These are phyloP conservation scores for Candida anutae DNA, from an alignment of 1,139 yeast species.

Conservation along the genomic window DNA sequence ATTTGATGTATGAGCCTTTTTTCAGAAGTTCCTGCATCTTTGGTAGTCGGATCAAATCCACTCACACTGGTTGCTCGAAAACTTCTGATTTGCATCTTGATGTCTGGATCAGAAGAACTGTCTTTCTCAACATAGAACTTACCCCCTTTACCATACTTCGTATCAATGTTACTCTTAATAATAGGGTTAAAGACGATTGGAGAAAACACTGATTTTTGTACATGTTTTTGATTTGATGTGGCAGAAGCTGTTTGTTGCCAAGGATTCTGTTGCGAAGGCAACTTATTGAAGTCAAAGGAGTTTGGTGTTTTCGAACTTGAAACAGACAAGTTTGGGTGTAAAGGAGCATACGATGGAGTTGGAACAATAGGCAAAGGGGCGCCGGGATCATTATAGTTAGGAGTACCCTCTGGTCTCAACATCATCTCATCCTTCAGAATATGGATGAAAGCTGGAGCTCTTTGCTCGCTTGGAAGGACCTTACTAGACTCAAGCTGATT, in stretches of 20 bases:
- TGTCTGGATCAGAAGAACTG: conserved; percentile 16
- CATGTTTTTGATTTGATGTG: conserved; percentile 1
- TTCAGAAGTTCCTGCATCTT: conserved; percentile 2
- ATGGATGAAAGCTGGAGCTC: conserved; percentile 33
- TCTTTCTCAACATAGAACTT: conserved; percentile 58
- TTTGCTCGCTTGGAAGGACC: conserved; percentile 1
- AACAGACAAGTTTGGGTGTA: neutral
- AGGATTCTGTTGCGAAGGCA: neutral
- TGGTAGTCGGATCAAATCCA: conserved; percentile 16
- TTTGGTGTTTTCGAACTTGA: neutral
- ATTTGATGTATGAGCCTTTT: neutral
- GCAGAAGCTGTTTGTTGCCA: neutral
- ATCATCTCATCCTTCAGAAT: conserved; percentile 53
- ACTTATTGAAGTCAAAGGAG: conserved; percentile 1
- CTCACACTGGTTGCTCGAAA: conserved; percentile 37
- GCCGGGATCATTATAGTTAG: conserved; percentile 71
- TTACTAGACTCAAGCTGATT: neutral
- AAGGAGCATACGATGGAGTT: conserved; percentile 40
- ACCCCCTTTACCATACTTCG: conserved; percentile 81
- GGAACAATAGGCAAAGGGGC: conserved; percentile 64
- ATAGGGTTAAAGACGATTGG: conserved; percentile 76
- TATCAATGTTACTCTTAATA: conserved; percentile 66
- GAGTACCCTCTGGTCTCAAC: conserved; percentile 22
- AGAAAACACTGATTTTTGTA: conserved; percentile 53
- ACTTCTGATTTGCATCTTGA: conserved; percentile 11